Percentiles rank a stretch among this genome's conserved stretches.
These are phyloP conservation scores for Phallus indusiatus DNA, from an alignment of 768 basidiomycete species.

Conservation along the genomic window DNA sequence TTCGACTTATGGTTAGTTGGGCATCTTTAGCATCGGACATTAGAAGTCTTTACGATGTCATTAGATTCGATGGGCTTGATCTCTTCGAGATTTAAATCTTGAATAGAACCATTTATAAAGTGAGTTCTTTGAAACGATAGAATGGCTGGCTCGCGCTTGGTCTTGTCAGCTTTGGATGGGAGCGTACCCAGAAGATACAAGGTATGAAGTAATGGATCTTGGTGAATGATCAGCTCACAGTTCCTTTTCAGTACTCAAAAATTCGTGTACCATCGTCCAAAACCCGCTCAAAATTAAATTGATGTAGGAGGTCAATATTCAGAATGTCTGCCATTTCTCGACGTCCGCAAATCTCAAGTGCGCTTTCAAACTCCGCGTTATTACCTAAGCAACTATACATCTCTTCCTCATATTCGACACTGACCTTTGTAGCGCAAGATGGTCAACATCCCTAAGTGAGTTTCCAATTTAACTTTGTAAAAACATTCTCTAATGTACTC, in stretches of 20 bases:
- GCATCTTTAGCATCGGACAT: not conserved
- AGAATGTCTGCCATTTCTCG: not conserved
- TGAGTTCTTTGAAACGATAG: constrained; percentile 73
- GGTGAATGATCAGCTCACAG: not conserved
- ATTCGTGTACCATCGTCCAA: constrained; percentile 37
- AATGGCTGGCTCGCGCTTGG: constrained; percentile 41
- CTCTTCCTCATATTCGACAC: too few relatives aligned
- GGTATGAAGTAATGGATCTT: constrained; percentile 52
- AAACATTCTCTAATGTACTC: not conserved
- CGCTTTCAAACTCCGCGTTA: not conserved
- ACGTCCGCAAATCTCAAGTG: not conserved
- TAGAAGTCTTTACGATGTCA: constrained; percentile 47
- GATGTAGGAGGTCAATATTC: constrained; percentile 1
- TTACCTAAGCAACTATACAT: constrained; percentile 9
- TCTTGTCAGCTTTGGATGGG: constrained; percentile 19
- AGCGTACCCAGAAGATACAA: constrained; percentile 63
- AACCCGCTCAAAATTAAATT: constrained; percentile 46
- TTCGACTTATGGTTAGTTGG: constrained; percentile 22
- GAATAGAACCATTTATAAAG: constrained; percentile 36
- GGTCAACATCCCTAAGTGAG: constrained; percentile 95
- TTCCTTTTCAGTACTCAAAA: not conserved
- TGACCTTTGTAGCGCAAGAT: constrained; percentile 28
- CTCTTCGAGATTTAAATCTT: constrained; percentile 30
- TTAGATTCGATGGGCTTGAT: constrained; percentile 46
- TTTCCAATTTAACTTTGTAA: constrained; percentile 12